phyloP scores from a whole-genome alignment of 148 eudicot species.

The Nepenthes mirabilis region DNA sequence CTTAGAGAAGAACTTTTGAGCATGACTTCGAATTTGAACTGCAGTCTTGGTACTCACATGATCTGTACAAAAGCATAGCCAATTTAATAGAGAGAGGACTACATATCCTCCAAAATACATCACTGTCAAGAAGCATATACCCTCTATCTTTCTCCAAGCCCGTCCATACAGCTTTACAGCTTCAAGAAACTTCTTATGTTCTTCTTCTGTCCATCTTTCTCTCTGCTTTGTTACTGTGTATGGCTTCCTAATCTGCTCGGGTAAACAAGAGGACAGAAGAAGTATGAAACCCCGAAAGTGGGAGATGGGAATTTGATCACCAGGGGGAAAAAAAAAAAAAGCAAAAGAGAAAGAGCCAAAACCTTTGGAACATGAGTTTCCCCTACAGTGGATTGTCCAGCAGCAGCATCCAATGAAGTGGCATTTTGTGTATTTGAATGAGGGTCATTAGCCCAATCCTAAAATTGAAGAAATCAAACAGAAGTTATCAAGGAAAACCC shows the following conservation, averaged over 20 bases:
- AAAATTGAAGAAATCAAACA: not conserved
- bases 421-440: conserved; percentile 9
- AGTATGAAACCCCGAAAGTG: conserved; percentile 1
- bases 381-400: conserved; percentile 14
- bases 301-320: not conserved
- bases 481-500: not conserved
- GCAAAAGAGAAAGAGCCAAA: not conserved
- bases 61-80: conserved; percentile 27
- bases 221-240: conserved; percentile 90
- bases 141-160: conserved; percentile 85
- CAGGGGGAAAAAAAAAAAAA: conserved; percentile 1
- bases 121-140: conserved; percentile 13
- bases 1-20: conserved; percentile 93
- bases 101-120: not conserved
- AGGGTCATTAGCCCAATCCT: conserved; percentile 34
- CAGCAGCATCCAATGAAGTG: conserved; percentile 9
- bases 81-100: conserved; percentile 2
- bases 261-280: not conserved
- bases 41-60: conserved; percentile 90
- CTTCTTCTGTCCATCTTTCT: conserved; percentile 95
- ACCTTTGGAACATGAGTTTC: conserved; percentile 63
- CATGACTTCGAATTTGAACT: conserved; percentile 93
- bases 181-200: conserved; percentile 76
- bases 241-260: conserved; percentile 56
- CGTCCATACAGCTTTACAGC: conserved; percentile 81